These are phyloP conservation scores for Typha latifolia DNA, from an alignment of 176 grass and related monocot genomes.

Conservation along the genomic window DNA sequence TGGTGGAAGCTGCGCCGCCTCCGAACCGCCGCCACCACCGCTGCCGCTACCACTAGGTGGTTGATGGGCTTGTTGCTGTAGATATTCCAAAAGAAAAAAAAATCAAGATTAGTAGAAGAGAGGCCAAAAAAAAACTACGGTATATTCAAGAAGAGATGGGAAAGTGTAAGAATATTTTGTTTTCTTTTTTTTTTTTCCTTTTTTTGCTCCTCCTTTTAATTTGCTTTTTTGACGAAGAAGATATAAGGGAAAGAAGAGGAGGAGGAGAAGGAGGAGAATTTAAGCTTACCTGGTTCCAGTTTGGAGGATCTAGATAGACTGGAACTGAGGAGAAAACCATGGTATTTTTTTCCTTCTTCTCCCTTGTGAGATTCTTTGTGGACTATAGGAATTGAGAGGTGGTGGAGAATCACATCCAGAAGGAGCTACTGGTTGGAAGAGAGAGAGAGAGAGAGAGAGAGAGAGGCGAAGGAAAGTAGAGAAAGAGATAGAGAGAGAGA, in stretches of 20 bases:
- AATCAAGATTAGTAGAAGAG: neutral
- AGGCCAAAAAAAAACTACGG: conserved; percentile 22
- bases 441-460: conserved; percentile 20
- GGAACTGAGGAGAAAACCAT: conserved; percentile 97
- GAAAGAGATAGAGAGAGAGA: conserved; percentile 17
- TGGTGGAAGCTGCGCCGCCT: conserved; percentile 27
- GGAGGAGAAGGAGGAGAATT: conserved; percentile 9
- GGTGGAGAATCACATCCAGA: conserved; percentile 17
- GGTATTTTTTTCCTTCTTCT: conserved; percentile 14
- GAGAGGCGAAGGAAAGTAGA: conserved; percentile 11
- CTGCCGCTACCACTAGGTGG: conserved; percentile 21
- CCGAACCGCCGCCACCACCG: conserved; percentile 23
- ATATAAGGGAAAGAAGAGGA: conserved; percentile 4
- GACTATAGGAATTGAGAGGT: conserved; percentile 9
- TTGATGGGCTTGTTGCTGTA: conserved; percentile 46
- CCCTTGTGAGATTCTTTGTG: conserved; percentile 4
- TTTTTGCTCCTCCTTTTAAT: conserved; percentile 11
- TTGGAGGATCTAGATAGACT: conserved; percentile 77
- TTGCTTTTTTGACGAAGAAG: conserved; percentile 18
- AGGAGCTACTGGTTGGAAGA: neutral
- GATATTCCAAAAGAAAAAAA: conserved; percentile 6
- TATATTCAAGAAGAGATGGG: conserved; percentile 68
- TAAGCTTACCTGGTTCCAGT: conserved; percentile 78
- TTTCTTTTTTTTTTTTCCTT: neutral
- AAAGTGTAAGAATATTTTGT: conserved; percentile 15